A percentile compares a stretch with the other conserved stretches of the same genome.
Evolutionary conservation across 257 asterid species (phyloP).

Genomic region (Dorcoceras hygrometricum): DNA sequence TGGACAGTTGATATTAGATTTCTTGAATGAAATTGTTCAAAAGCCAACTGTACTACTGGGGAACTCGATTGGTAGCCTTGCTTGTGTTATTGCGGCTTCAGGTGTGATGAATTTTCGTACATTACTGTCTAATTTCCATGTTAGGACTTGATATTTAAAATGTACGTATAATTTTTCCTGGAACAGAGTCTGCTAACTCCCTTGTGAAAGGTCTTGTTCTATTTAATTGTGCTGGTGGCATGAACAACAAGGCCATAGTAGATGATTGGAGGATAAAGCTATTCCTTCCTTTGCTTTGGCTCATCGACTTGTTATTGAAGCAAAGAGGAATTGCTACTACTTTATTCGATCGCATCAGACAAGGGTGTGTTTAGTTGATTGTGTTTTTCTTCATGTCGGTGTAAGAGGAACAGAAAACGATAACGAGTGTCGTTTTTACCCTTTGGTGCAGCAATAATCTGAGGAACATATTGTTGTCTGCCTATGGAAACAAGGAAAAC

Average conservation of each 20-base stretch:
- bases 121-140: not conserved
- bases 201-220: constrained; percentile 75
- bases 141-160: not conserved
- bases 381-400: constrained; percentile 4
- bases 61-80: constrained; percentile 96
- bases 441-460: constrained; percentile 54
- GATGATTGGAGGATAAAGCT: constrained; percentile 97
- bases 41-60: constrained; percentile 78
- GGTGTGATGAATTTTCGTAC: constrained; percentile 36
- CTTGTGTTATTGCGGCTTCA: constrained; percentile 89
- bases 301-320: constrained; percentile 73
- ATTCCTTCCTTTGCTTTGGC: constrained; percentile 68
- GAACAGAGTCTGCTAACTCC: constrained; percentile 48
- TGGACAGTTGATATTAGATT: constrained; percentile 72
- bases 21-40: constrained; percentile 60
- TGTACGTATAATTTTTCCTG: constrained; percentile 1
- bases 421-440: constrained; percentile 17
- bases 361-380: constrained; percentile 38
- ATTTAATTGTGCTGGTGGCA: constrained; percentile 90
- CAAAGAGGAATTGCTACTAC: constrained; percentile 63
- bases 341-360: constrained; percentile 57
- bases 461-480: constrained; percentile 53
- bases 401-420: not conserved
- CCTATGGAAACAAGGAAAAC: constrained; percentile 72
- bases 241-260: constrained; percentile 96